Evolutionary conservation across 2,329 filamentous ascomycete genomes (phyloP).

Genomic region (Hymenoscyphus salicellus): DNA sequence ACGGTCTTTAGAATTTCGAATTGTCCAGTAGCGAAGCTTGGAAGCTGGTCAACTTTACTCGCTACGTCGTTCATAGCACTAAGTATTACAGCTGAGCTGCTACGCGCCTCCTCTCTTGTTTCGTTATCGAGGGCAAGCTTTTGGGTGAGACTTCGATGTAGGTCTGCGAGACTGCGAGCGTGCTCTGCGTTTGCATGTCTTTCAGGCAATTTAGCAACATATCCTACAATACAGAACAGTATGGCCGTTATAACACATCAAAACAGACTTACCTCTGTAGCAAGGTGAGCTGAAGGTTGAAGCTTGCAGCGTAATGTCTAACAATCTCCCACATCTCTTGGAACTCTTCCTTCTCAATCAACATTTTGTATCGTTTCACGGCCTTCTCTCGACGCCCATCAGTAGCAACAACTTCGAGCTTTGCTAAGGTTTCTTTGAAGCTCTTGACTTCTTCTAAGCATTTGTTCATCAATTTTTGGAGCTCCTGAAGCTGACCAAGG

Average conservation of each 20-base stretch:
- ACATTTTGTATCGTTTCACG: neutral
- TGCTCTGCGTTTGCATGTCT: neutral
- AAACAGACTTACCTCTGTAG: neutral
- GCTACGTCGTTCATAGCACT: too few relatives aligned
- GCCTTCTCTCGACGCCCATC: neutral
- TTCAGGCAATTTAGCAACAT: neutral
- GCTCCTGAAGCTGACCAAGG: neutral
- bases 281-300: neutral
- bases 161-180: neutral
- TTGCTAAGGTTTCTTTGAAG: neutral
- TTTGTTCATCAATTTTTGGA: neutral
- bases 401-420: neutral
- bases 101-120: neutral
- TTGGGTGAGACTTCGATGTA: neutral
- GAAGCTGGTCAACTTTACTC: too few relatives aligned
- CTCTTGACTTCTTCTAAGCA: neutral
- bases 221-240: neutral
- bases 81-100: too few relatives aligned
- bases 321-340: neutral
- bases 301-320: neutral
- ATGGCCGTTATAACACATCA: neutral
- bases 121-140: neutral
- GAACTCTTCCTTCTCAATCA: neutral
- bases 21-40: too few relatives aligned
- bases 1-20: too few relatives aligned